Conservation (phyloP, 768 basidiomycete species). For the Exidia glandulosa region DNA sequence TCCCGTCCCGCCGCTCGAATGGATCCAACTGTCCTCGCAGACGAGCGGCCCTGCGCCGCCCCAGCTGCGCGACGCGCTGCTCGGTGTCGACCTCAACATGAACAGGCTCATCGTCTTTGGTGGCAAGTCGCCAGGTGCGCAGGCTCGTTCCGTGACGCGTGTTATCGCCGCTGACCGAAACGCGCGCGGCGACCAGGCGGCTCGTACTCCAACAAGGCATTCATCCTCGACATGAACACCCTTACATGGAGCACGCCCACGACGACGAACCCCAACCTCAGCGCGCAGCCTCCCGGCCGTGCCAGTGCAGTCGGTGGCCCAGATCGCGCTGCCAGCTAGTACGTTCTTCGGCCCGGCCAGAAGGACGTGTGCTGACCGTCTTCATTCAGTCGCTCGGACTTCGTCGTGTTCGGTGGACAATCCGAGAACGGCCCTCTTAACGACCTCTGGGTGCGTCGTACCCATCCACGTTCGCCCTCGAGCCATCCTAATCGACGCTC, state of each 20-base stretch:
- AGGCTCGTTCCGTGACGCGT: constrained; percentile 2
- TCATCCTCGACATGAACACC: not conserved
- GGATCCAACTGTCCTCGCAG: constrained; percentile 58
- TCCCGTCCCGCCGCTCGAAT: constrained; percentile 51
- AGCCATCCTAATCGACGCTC: constrained; percentile 7
- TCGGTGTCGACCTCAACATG: constrained; percentile 42
- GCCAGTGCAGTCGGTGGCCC: constrained; percentile 40
- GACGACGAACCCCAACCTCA: not conserved
- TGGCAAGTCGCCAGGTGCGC: constrained; percentile 51
- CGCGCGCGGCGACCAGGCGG: not conserved
- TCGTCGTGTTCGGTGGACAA: constrained; percentile 64
- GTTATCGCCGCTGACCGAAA: not conserved
- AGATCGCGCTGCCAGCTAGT: constrained; percentile 80
- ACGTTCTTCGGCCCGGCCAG: constrained; percentile 19
- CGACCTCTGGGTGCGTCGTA: constrained; percentile 59
- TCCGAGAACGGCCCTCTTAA: constrained; percentile 40
- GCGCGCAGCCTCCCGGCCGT: not conserved
- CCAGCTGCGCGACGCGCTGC: constrained; percentile 52
- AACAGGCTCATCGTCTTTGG: constrained; percentile 63
- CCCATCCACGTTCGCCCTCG: not conserved
- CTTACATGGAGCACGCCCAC: not conserved
- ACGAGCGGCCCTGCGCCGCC: constrained; percentile 47
- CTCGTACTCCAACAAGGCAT: not conserved
- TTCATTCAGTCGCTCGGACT: constrained; percentile 52
- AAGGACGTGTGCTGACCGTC: not conserved